phyloP scores from a whole-genome alignment of 2,329 filamentous ascomycete genomes.

The Ambrosiella cleistominuta region DNA sequence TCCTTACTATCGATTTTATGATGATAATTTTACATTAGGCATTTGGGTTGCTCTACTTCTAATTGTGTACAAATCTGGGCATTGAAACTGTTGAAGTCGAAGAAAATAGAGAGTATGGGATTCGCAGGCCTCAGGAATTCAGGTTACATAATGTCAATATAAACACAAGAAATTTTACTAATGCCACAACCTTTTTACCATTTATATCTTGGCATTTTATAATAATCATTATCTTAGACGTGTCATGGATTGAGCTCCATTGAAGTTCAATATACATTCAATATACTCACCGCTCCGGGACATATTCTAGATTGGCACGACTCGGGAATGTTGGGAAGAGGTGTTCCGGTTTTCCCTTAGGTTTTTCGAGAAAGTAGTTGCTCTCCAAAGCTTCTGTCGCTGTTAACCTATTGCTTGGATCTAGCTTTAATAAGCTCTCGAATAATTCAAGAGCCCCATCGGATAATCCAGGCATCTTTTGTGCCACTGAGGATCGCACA shows the following conservation, averaged over 20 bases:
- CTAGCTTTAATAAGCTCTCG: slow-evolving; percentile 49
- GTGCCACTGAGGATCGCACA: slow-evolving; percentile 39
- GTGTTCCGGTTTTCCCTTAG: slow-evolving; percentile 71
- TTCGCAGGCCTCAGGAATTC: neutral
- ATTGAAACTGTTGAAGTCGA: no score
- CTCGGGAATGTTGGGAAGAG: slow-evolving; percentile 97
- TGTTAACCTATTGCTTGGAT: slow-evolving; percentile 53
- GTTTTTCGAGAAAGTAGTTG: slow-evolving; percentile 75
- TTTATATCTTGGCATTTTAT: no score
- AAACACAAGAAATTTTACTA: neutral
- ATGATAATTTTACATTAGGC: no score
- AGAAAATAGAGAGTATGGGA: neutral
- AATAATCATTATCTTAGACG: no score
- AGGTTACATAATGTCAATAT: neutral
- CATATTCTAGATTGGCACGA: slow-evolving; percentile 78
- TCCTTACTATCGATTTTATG: neutral
- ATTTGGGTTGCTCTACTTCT: no score
- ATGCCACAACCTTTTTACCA: no score
- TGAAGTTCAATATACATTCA: neutral
- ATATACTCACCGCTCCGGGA: neutral
- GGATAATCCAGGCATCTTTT: slow-evolving; percentile 69
- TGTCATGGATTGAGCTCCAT: neutral
- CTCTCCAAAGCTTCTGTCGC: slow-evolving; percentile 61
- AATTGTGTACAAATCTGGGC: no score
- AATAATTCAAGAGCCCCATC: slow-evolving; percentile 55